Evolutionary conservation across 176 grass and related monocot species (phyloP).

Genomic region (Oryza punctata): DNA sequence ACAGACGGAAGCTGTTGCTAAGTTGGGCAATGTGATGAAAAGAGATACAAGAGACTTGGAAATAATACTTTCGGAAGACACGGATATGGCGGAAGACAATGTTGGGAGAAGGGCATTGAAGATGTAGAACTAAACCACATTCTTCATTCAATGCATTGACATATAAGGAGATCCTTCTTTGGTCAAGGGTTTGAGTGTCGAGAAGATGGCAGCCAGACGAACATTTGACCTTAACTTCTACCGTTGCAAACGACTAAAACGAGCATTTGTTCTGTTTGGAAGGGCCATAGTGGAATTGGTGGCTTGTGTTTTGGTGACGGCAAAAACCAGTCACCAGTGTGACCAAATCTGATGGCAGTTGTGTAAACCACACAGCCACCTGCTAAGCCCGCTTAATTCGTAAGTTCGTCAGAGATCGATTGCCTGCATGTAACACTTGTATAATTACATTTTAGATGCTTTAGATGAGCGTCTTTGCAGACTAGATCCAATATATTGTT

Average conservation of each 20-base stretch:
- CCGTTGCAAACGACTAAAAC: background rate
- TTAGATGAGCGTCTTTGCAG: background rate
- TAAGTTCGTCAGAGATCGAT: background rate
- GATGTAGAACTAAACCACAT: conserved; percentile 23
- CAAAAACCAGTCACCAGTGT: background rate
- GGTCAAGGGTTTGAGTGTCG: background rate
- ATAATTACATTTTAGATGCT: background rate
- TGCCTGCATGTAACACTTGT: conserved; percentile 28
- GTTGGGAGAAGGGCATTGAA: conserved; percentile 32
- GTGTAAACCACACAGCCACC: background rate
- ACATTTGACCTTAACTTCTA: background rate
- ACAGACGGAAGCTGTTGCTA: conserved; percentile 90
- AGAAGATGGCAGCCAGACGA: background rate
- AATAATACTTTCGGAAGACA: conserved; percentile 74
- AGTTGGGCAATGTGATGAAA: conserved; percentile 88
- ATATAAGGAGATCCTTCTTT: background rate
- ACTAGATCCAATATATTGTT: background rate
- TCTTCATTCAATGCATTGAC: background rate
- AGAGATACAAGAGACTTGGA: conserved; percentile 83
- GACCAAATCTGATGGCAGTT: background rate
- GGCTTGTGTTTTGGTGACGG: background rate
- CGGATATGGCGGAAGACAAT: conserved; percentile 48
- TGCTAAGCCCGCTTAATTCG: background rate
- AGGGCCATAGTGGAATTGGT: background rate
- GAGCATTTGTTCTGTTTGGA: too few relatives aligned